Conservation (phyloP, 768 basidiomycete species). For the Rhodosporidiobolus odoratus region DNA sequence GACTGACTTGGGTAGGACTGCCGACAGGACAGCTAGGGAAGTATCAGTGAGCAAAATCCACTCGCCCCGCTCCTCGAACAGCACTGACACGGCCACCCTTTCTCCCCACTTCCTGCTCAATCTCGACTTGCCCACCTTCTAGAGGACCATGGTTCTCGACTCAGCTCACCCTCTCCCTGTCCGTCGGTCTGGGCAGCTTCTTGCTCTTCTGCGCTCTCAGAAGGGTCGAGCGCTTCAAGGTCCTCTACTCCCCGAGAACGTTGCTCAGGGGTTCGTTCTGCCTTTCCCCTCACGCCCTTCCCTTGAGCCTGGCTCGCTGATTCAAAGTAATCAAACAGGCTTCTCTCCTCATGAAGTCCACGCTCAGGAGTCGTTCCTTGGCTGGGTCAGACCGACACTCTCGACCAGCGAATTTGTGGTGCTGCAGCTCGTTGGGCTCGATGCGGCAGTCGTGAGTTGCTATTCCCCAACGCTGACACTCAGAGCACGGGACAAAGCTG, state of each 20-base stretch:
- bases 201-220: constrained; percentile 82
- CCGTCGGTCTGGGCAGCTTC: constrained; percentile 74
- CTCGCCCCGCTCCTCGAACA: no score
- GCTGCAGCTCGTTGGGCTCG: constrained; percentile 90
- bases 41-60: constrained; percentile 9
- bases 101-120: not conserved
- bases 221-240: constrained; percentile 65
- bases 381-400: constrained; percentile 92
- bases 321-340: constrained; percentile 50
- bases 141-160: constrained; percentile 89
- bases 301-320: not conserved
- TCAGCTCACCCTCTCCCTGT: constrained; percentile 69
- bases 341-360: constrained; percentile 93
- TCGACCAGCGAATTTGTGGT: constrained; percentile 85
- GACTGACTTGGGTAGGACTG: not conserved
- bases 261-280: constrained; percentile 75
- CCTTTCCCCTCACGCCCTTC: not conserved
- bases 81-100: not conserved
- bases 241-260: constrained; percentile 86
- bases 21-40: constrained; percentile 7
- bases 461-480: not conserved
- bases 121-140: not conserved
- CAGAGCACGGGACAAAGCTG: not conserved
- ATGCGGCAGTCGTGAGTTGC: constrained; percentile 81
- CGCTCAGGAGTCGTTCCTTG: constrained; percentile 77